Evolutionary conservation across 2,329 filamentous ascomycete genomes (phyloP).

Genomic region (Fusarium aywerte): DNA sequence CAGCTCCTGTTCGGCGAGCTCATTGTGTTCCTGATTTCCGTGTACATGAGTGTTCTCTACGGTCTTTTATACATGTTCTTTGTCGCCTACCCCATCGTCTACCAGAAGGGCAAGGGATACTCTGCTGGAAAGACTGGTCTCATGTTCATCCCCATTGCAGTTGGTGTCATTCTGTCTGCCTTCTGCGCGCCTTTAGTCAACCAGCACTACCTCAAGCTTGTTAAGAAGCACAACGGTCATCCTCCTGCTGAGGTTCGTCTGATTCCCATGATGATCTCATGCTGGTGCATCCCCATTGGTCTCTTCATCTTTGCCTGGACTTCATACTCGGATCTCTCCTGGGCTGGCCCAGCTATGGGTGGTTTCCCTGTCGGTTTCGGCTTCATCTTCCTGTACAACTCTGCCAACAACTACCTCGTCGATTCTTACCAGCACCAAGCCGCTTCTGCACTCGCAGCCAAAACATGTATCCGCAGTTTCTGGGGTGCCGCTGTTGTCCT

Average conservation of each 20-base stretch:
- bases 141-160: slow-evolving; percentile 86
- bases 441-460: slow-evolving; percentile 82
- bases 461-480: slow-evolving; percentile 81
- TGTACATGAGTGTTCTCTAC: slow-evolving; percentile 89
- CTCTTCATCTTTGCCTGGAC: slow-evolving; percentile 70
- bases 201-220: slow-evolving; percentile 78
- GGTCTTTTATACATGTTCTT: slow-evolving; percentile 82
- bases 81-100: slow-evolving; percentile 76
- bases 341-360: slow-evolving; percentile 77
- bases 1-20: slow-evolving; percentile 85
- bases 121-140: slow-evolving; percentile 78
- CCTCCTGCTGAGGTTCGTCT: slow-evolving; percentile 82
- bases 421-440: slow-evolving; percentile 76
- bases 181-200: slow-evolving; percentile 78
- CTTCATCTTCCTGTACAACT: slow-evolving; percentile 86
- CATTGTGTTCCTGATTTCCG: slow-evolving; percentile 83
- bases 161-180: slow-evolving; percentile 78
- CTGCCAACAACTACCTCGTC: slow-evolving; percentile 78
- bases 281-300: slow-evolving; percentile 74
- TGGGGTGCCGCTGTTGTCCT: slow-evolving; percentile 83
- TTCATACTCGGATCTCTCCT: slow-evolving; percentile 72
- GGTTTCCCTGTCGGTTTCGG: slow-evolving; percentile 80
- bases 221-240: slow-evolving; percentile 71
- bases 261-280: slow-evolving; percentile 83
- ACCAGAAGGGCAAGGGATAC: slow-evolving; percentile 82